These are phyloP conservation scores for Ogataea pilisensis DNA, from an alignment of 805 yeast genomes.

Conservation along the genomic window DNA sequence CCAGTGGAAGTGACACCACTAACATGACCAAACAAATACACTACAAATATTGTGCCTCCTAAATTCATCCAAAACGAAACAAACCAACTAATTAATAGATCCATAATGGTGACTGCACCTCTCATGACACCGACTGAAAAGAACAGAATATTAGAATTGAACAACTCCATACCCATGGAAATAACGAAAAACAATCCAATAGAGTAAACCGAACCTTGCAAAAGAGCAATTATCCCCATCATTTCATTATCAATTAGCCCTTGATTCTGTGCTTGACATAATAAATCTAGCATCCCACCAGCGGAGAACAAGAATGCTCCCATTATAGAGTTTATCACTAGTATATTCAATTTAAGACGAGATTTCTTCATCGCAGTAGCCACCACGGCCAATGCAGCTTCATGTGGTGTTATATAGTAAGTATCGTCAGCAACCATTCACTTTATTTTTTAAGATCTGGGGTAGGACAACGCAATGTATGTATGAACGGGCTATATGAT, in stretches of 20 bases:
- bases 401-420: constrained; percentile 68
- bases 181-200: constrained; percentile 75
- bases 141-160: constrained; percentile 69
- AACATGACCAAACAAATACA: constrained; percentile 57
- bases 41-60: constrained; percentile 60
- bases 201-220: constrained; percentile 63
- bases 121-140: constrained; percentile 66
- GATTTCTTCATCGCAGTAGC: constrained; percentile 85
- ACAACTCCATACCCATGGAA: constrained; percentile 69
- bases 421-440: constrained; percentile 37
- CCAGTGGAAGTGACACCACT: constrained; percentile 45
- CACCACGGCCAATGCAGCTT: constrained; percentile 77
- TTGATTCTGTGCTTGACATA: constrained; percentile 50
- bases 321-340: constrained; percentile 59
- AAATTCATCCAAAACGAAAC: constrained; percentile 66
- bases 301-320: constrained; percentile 68
- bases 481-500: not conserved
- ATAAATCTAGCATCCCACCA: constrained; percentile 68
- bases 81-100: constrained; percentile 59
- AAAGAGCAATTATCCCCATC: constrained; percentile 49
- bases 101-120: constrained; percentile 65
- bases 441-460: not conserved
- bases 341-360: constrained; percentile 54
- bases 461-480: not conserved
- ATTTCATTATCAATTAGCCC: constrained; percentile 33